A percentile compares a stretch with the other conserved stretches of the same genome.
These are phyloP conservation scores for Oryza nivara DNA, from an alignment of 176 grass and related monocot species.

Conservation along the genomic window DNA sequence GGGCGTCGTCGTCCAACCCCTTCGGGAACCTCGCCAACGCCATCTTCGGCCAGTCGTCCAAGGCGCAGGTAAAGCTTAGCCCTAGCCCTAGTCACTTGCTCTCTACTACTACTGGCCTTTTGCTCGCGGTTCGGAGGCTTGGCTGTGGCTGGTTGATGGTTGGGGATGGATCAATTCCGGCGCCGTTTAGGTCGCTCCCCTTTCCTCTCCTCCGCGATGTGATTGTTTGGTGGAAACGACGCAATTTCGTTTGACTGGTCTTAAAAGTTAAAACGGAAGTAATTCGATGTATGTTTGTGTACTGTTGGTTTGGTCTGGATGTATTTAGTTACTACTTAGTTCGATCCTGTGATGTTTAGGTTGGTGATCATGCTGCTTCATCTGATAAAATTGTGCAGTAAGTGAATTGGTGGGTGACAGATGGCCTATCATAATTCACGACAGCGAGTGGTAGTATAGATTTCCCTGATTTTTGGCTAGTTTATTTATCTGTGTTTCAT, in stretches of 20 bases:
- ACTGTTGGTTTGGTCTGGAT: background rate
- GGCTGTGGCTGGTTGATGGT: background rate
- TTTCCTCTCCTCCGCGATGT: no score
- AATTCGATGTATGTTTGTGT: background rate
- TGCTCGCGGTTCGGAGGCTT: background rate
- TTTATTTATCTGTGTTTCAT: background rate
- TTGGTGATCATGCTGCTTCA: background rate
- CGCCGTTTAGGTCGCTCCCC: background rate
- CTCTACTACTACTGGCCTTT: no score
- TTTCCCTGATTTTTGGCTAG: background rate
- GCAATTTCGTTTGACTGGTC: background rate
- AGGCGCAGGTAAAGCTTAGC: slow-evolving; percentile 55
- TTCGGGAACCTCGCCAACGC: slow-evolving; percentile 71
- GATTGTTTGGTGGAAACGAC: background rate
- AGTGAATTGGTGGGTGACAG: background rate
- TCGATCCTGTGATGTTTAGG: background rate
- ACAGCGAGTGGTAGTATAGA: background rate
- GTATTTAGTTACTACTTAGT: background rate
- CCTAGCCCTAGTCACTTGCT: background rate
- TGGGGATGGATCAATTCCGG: slow-evolving; percentile 8
- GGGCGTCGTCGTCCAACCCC: slow-evolving; percentile 85
- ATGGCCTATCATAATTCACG: background rate
- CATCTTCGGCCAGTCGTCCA: slow-evolving; percentile 76
- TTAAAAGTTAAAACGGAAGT: background rate
- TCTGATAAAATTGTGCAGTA: background rate